Evolutionary conservation across 2,329 filamentous ascomycete genomes (phyloP).

Genomic region (Parascedosporium putredinis): DNA sequence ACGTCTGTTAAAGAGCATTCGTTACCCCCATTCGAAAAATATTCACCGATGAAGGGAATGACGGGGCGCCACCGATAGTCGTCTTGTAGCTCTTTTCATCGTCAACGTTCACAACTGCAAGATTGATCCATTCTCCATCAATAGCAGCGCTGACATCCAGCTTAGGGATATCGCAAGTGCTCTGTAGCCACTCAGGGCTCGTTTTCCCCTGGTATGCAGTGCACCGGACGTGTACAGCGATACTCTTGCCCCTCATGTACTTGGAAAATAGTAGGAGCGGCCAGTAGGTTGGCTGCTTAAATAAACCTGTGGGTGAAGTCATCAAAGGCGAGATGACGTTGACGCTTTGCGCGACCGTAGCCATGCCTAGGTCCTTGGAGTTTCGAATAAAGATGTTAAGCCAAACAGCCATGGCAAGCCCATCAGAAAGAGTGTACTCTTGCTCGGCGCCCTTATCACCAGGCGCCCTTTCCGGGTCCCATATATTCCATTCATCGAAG

Average conservation of each 20-base stretch:
- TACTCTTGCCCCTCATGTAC: conserved; percentile 42
- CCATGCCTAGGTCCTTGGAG: conserved; percentile 52
- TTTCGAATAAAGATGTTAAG: conserved; percentile 56
- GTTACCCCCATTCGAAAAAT: background rate
- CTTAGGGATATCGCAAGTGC: background rate
- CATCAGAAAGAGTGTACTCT: conserved; percentile 52
- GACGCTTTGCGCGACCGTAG: conserved; percentile 55
- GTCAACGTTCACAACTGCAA: background rate
- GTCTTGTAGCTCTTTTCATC: background rate
- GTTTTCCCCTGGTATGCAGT: background rate
- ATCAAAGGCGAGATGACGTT: conserved; percentile 60
- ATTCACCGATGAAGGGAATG: background rate
- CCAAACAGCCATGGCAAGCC: conserved; percentile 51
- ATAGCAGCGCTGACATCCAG: background rate
- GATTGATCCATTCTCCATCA: background rate
- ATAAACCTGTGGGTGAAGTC: conserved; percentile 45
- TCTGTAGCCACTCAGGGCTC: background rate
- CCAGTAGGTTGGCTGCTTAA: conserved; percentile 58
- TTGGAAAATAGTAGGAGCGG: conserved; percentile 50
- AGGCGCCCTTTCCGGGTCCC: conserved; percentile 52
- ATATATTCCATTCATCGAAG: conserved; percentile 64
- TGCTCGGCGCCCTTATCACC: conserved; percentile 55
- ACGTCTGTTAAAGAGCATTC: background rate
- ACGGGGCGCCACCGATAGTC: background rate
- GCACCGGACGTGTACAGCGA: conserved; percentile 6